phyloP scores from a whole-genome alignment of 306 rosid species.

The Vigna reflexopilosa region DNA sequence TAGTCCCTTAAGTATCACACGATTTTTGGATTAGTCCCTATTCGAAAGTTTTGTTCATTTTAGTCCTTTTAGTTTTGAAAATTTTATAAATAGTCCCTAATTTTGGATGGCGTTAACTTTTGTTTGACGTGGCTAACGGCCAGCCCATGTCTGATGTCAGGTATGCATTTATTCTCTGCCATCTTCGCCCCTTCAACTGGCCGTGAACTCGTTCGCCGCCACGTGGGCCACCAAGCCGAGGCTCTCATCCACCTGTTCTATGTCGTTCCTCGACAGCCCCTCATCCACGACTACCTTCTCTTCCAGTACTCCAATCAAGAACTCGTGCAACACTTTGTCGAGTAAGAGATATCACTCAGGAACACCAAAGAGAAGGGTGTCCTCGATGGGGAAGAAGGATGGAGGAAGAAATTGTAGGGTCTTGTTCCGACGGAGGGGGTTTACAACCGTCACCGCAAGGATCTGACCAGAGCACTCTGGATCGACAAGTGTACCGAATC shows the following conservation, averaged over 20 bases:
- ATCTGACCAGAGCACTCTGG: no score
- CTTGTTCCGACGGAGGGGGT: conserved; percentile 69
- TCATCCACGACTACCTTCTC: conserved; percentile 82
- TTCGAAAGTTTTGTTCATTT: no score
- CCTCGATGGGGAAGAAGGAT: conserved; percentile 50
- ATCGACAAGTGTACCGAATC: no score
- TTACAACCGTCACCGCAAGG: no score
- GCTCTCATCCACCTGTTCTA: conserved; percentile 77
- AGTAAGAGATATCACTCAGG: conserved; percentile 50
- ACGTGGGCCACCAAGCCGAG: conserved; percentile 73
- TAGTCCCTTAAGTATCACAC: no score
- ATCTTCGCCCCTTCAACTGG: conserved; percentile 84
- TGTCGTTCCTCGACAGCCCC: conserved; percentile 71
- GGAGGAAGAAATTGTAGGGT: conserved; percentile 73
- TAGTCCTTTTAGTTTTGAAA: no score
- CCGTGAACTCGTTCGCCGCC: conserved; percentile 64
- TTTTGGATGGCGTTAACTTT: no score
- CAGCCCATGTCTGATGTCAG: no score
- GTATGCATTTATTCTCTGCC: conserved; percentile 37
- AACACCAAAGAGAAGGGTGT: conserved; percentile 53
- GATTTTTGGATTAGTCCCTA: no score
- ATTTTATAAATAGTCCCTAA: no score
- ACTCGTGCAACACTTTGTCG: conserved; percentile 60
- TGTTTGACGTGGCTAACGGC: no score
- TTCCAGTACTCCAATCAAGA: conserved; percentile 70